These are phyloP conservation scores for Phytophthora aleatoria DNA, from an alignment of 352 stramenopile genomes.

Conservation along the genomic window DNA sequence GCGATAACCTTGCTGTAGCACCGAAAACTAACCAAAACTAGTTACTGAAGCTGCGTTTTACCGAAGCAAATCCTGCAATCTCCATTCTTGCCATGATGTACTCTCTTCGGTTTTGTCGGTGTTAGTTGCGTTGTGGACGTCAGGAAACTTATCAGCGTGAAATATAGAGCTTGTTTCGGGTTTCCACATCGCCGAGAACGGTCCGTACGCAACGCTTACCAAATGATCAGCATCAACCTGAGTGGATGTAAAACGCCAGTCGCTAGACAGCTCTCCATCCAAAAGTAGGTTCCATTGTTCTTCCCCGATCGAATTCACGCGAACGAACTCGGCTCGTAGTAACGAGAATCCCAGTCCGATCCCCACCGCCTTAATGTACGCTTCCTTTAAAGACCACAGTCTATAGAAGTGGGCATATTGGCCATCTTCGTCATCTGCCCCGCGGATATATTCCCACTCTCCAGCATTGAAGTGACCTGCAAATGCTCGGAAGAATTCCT, in stretches of 20 bases:
- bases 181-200: constrained; percentile 47
- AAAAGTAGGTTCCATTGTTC: constrained; percentile 44
- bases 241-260: constrained; percentile 54
- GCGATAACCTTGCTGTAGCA: no score
- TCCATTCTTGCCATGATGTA: constrained; percentile 27
- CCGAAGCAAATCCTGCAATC: constrained; percentile 21
- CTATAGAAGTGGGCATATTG: constrained; percentile 61
- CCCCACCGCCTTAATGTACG: constrained; percentile 78
- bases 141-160: not conserved
- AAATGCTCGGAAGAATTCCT: constrained; percentile 72
- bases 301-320: constrained; percentile 3
- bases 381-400: constrained; percentile 81
- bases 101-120: not conserved
- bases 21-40: no score
- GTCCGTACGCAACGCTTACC: constrained; percentile 54
- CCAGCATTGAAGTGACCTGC: constrained; percentile 52
- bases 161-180: constrained; percentile 55
- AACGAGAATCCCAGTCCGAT: constrained; percentile 70
- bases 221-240: constrained; percentile 44
- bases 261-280: constrained; percentile 39
- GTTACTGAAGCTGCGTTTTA: not conserved
- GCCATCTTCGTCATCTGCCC: constrained; percentile 20
- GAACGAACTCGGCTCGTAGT: constrained; percentile 56
- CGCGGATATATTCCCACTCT: constrained; percentile 66
- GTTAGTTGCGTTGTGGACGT: not conserved